Evolutionary conservation across 148 eudicot species (phyloP).

Genomic region (Silene latifolia): DNA sequence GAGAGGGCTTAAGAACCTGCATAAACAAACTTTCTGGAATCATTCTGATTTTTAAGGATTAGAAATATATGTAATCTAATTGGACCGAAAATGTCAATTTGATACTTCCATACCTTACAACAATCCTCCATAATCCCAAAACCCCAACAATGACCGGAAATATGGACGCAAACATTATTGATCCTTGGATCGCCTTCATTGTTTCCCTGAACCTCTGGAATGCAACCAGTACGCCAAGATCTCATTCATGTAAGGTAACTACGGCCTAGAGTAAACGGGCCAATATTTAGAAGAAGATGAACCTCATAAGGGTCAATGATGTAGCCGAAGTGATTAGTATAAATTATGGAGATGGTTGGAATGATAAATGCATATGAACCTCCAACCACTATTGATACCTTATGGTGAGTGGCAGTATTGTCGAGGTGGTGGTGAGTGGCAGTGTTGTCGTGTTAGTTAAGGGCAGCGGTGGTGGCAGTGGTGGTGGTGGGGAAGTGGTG

Average conservation of each 20-base stretch:
- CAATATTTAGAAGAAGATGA: background rate
- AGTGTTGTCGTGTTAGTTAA: too few species aligned
- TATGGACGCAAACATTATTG: slow-evolving; percentile 67
- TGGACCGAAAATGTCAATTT: too few species aligned
- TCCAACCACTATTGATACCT: slow-evolving; percentile 69
- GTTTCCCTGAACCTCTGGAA: slow-evolving; percentile 60
- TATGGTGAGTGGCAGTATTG: too few species aligned
- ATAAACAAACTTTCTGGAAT: too few species aligned
- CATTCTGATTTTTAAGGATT: too few species aligned
- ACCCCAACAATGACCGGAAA: slow-evolving; percentile 63
- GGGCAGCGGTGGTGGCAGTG: too few species aligned
- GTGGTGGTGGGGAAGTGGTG: too few species aligned
- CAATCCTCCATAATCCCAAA: slow-evolving; percentile 78
- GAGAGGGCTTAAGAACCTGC: slow-evolving; percentile 72
- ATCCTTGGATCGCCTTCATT: slow-evolving; percentile 89
- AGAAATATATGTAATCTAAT: too few species aligned
- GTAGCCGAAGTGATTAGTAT: slow-evolving; percentile 38
- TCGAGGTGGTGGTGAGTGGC: too few species aligned
- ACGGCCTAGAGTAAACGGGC: too few species aligned
- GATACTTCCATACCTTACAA: slow-evolving; percentile 57
- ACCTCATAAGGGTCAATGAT: slow-evolving; percentile 58
- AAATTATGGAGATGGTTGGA: slow-evolving; percentile 55
- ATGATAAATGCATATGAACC: slow-evolving; percentile 68
- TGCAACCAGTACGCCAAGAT: too few species aligned
- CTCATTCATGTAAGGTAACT: too few species aligned